Conservation (phyloP, 2,329 filamentous ascomycete genomes). For the Aspergillus fumigatus region DNA sequence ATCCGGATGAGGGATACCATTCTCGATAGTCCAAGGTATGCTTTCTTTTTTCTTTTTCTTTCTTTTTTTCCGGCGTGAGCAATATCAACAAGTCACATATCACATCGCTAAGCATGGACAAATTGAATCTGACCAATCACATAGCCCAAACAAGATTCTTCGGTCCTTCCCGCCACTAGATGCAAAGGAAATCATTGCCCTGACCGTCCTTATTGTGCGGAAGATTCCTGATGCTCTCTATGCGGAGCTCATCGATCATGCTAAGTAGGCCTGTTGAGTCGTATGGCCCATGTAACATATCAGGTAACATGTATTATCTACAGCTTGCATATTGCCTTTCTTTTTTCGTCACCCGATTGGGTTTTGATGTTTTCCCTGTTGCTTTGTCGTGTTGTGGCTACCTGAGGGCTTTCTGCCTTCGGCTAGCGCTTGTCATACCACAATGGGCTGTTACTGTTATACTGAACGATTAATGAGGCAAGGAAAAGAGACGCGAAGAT, state of each 20-base stretch:
- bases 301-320: slow-evolving; percentile 5
- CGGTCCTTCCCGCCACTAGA: slow-evolving; percentile 80
- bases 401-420: background rate
- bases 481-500: background rate
- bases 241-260: slow-evolving; percentile 81
- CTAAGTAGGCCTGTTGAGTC: slow-evolving; percentile 43
- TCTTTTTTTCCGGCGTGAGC: background rate
- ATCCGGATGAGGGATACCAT: slow-evolving; percentile 83
- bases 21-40: slow-evolving; percentile 74
- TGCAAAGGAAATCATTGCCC: slow-evolving; percentile 75
- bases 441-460: background rate
- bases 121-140: slow-evolving; percentile 10
- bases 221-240: slow-evolving; percentile 91
- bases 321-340: background rate
- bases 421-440: background rate
- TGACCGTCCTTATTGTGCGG: slow-evolving; percentile 79
- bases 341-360: background rate
- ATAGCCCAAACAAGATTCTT: slow-evolving; percentile 86
- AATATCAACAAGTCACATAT: slow-evolving; percentile 5
- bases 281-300: background rate
- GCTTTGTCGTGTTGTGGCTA: background rate
- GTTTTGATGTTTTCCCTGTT: background rate
- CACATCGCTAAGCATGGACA: background rate
- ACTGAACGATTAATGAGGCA: background rate
- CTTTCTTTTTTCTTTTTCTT: slow-evolving; percentile 10